These are phyloP conservation scores for Talaromyces sp. DNA, from an alignment of 2,329 filamentous ascomycete genomes.

Conservation along the genomic window DNA sequence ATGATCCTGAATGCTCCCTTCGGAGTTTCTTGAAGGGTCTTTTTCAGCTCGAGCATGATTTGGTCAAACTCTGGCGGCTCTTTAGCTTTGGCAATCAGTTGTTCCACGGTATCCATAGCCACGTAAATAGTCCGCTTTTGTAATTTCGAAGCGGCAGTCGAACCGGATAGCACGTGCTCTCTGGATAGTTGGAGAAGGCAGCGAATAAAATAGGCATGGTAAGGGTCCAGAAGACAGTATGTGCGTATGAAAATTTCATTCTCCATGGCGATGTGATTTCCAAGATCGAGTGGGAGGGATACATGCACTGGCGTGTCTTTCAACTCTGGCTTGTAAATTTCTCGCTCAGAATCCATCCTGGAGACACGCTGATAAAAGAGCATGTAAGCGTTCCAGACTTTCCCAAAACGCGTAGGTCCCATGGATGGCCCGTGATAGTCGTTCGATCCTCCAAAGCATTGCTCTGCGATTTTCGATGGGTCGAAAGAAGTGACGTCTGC, in stretches of 20 bases:
- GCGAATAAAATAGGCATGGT: slow-evolving; percentile 65
- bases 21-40: slow-evolving; percentile 50
- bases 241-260: slow-evolving; percentile 72
- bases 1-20: slow-evolving; percentile 59
- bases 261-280: slow-evolving; percentile 61
- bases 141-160: slow-evolving; percentile 47
- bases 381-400: slow-evolving; percentile 89
- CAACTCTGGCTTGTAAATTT: slow-evolving; percentile 42
- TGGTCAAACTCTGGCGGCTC: slow-evolving; percentile 62
- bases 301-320: slow-evolving; percentile 52
- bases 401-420: slow-evolving; percentile 54
- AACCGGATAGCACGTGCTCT: slow-evolving; percentile 48
- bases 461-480: slow-evolving; percentile 65
- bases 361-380: slow-evolving; percentile 88
- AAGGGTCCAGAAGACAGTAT: slow-evolving; percentile 74
- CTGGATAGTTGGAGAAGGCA: slow-evolving; percentile 59
- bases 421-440: slow-evolving; percentile 48
- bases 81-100: slow-evolving; percentile 69
- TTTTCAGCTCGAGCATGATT: slow-evolving; percentile 53
- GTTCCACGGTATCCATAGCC: slow-evolving; percentile 63
- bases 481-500: slow-evolving; percentile 76
- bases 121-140: slow-evolving; percentile 45
- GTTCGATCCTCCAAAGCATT: slow-evolving; percentile 75
- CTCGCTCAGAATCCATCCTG: slow-evolving; percentile 56
- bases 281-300: slow-evolving; percentile 44